Base-by-base conservation (phyloP, 2,329 filamentous ascomycete genomes). In the Hymenoscyphus fructigenus region DNA sequence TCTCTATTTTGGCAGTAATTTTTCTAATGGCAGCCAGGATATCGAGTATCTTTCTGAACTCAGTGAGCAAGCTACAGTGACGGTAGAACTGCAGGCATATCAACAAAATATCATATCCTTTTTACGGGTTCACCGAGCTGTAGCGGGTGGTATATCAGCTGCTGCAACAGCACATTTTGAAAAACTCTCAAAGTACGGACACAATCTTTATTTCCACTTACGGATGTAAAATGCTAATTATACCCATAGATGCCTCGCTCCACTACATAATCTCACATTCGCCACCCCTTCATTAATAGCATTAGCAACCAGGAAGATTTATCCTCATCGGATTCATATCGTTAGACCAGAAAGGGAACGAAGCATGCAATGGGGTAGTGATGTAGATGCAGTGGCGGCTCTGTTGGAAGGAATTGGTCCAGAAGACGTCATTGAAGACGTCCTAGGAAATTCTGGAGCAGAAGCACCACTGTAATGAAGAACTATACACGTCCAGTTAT, bases 301-400 rank as follows among this genome's bases (percentile, higher is more conserved):
- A 7, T 82, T 99, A 57, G 95, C 95, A 5, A 88, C 90, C 1
- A 87, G 87, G 66, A 98, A 98, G 79, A 85, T 96, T 28, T 99
- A 96, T 74, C 83, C 90, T 20, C 95, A 99, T 78, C 88, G 93
- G 9, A 87, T 99, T 36, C 78, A 85, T 15, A 84, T 97, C 63
- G 86, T 90, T 0, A 78, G 79, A 1, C 84, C 91, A 0, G 84
- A 87, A 67, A 86, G 88, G 64, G 95, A 98, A 79, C 84, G 93
- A 58, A 97, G 93, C 75, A 84, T 97, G 81, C 92, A 97, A 76
- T 99, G 96, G 88, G 95, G 95, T 0, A 97, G 94, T 76, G 88
- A 90, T 61, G 70, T 90, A 0, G 82, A 84, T 34, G 90, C 91
- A 3, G 86, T 97, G 1, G 82, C 85, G 68, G 82, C 84, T 17